Evolutionary conservation across 2,329 filamentous ascomycete species (phyloP), one percentile per base, ranked within the genome.

Genomic region (Neonectria sp.): DNA sequence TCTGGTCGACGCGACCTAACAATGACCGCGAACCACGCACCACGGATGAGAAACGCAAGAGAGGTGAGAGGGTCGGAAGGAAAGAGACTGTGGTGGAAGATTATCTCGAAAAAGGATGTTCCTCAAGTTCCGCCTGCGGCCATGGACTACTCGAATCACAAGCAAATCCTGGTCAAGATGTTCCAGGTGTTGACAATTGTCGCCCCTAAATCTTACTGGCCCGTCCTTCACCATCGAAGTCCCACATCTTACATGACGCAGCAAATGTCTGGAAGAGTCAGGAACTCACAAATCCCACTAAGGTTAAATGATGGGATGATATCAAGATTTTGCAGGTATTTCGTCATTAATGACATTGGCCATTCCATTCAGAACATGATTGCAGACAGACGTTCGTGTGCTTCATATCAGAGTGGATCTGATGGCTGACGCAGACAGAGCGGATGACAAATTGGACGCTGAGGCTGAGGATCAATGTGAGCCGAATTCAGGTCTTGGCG

Each of bases 31-130:
- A 56, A 63, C 62, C 57, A 66, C 58, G 58, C 52, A 48, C 67
- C 58, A 59, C 57, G 45, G 65, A 68, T 68, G 61, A 64, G 56
- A 68, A 65, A 60, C 63, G 63, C 57, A 25, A 51, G 46, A 67
- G 49, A 61, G 52, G 56, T 52, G 31, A 65, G 51, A 68, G 61
- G 60, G 46, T 37, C 35, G 35, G 35, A 48, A 61, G 29, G 13
- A 43, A 51, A 57, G 40, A 53, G 37, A 53, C 37, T 31, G 43
- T 55, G 29, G 52, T 45, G 31, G 27, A 63, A 55, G 49, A 57
- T 63, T 46, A 49, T 21, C 60, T 64, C 53, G 31, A 58, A 59
- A 58, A 55, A 49, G 60, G 63, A 67, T 62, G 60, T 55, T 64
- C 56, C 46, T 67, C 63, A 69, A 63, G 49, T 55, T 33, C n/a